Conservation (phyloP, 129 eudicot species). For the Sambucus nigra region DNA sequence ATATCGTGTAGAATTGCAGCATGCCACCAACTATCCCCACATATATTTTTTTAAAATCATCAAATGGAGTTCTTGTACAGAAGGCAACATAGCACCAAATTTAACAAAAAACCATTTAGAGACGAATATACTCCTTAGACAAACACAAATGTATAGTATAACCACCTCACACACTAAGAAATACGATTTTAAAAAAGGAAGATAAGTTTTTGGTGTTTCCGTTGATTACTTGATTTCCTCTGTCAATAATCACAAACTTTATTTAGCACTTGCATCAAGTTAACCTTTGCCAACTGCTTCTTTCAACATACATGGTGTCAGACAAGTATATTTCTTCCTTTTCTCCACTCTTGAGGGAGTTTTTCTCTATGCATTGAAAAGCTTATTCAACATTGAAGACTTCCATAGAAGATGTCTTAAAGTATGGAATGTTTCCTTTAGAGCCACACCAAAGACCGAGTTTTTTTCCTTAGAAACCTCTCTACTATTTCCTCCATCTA, state of each 20-base stretch:
- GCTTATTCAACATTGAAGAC: slow-evolving; percentile 96
- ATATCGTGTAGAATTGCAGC: too few species aligned
- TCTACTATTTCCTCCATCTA: slow-evolving; percentile 86
- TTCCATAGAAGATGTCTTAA: slow-evolving; percentile 94
- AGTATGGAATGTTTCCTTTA: slow-evolving; percentile 93
- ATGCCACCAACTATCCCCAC: too few species aligned
- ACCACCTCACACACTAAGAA: too few species aligned
- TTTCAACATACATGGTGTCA: slow-evolving; percentile 87
- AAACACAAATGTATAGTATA: too few species aligned
- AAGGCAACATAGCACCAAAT: too few species aligned
- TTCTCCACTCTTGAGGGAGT: slow-evolving; percentile 83
- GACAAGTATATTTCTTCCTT: slow-evolving; percentile 98
- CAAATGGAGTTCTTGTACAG: too few species aligned
- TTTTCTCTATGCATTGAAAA: slow-evolving; percentile 83
- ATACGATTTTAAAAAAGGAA: too few species aligned
- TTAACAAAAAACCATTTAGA: too few species aligned
- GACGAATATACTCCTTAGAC: too few species aligned
- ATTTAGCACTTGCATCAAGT: slow-evolving; percentile 78
- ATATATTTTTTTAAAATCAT: too few species aligned
- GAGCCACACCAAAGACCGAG: slow-evolving; percentile 97
- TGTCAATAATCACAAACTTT: neutral
- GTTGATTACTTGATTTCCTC: too few species aligned
- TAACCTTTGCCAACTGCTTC: slow-evolving; percentile 72
- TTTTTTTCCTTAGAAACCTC: slow-evolving; percentile 99
- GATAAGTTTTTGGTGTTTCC: too few species aligned